A percentile compares a stretch with the other conserved stretches of the same genome.
Conservation (phyloP, 2,329 filamentous ascomycete genomes). For the Elsinoe australis region DNA sequence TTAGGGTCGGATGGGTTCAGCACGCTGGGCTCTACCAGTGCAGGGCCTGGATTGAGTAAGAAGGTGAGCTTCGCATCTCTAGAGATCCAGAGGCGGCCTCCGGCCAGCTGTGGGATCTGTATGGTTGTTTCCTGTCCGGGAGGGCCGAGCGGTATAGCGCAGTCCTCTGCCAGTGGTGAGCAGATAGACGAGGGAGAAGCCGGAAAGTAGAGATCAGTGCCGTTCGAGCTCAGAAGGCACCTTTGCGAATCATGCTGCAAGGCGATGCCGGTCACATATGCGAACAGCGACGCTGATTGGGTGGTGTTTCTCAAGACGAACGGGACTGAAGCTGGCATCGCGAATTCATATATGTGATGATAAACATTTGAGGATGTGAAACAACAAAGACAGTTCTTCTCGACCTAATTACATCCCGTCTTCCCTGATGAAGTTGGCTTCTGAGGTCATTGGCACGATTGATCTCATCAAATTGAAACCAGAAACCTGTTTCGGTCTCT, state of each 20-base stretch:
- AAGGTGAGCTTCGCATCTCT: conserved; percentile 31
- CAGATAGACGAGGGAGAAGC: conserved; percentile 28
- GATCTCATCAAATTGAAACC: too few species aligned
- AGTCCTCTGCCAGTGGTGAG: conserved; percentile 30
- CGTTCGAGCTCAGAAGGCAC: conserved; percentile 31
- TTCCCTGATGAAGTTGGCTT: too few species aligned
- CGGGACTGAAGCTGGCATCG: conserved; percentile 31
- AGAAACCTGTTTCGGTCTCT: too few species aligned
- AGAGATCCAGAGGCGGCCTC: conserved; percentile 33
- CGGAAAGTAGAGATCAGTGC: conserved; percentile 31
- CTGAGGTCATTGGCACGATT: too few species aligned
- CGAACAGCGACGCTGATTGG: conserved; percentile 28
- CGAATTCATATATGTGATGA: neutral
- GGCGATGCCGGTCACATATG: conserved; percentile 33
- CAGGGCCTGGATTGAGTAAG: conserved; percentile 30
- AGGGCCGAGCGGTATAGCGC: conserved; percentile 30
- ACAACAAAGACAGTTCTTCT: too few species aligned
- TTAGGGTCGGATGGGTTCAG: conserved; percentile 35
- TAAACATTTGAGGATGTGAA: too few species aligned
- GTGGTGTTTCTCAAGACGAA: conserved; percentile 32
- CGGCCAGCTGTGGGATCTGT: conserved; percentile 34
- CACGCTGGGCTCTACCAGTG: conserved; percentile 44
- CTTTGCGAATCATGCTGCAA: conserved; percentile 30
- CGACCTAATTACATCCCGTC: too few species aligned
- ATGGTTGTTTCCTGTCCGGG: conserved; percentile 29